A percentile compares a stretch with the other conserved stretches of the same genome.
phyloP scores from a whole-genome alignment of 2,329 filamentous ascomycete species.

The Fusarium sp. region DNA sequence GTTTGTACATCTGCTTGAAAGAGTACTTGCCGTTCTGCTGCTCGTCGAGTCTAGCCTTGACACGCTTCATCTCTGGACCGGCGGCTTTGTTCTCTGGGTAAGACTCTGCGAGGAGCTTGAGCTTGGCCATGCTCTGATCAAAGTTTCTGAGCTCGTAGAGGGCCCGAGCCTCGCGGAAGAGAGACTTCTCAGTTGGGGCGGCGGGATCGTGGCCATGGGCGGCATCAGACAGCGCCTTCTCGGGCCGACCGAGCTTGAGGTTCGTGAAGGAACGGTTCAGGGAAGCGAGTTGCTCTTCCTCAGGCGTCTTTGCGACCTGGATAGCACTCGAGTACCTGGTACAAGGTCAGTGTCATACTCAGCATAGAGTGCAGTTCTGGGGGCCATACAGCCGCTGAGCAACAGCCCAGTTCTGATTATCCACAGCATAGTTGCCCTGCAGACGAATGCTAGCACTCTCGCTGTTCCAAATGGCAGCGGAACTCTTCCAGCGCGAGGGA shows the following conservation, averaged over 20 bases:
- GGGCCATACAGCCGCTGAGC: conserved; percentile 47
- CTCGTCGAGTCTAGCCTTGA: conserved; percentile 49
- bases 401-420: conserved; percentile 39
- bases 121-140: conserved; percentile 47
- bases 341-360: not conserved
- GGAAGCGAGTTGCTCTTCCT: conserved; percentile 48
- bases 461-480: not conserved
- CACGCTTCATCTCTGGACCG: conserved; percentile 43
- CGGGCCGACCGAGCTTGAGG: conserved; percentile 43
- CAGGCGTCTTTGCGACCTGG: not conserved
- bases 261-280: conserved; percentile 51
- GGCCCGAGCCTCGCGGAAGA: conserved; percentile 57
- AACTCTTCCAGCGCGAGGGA: conserved; percentile 50
- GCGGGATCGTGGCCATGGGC: conserved; percentile 13
- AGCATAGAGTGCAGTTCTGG: not conserved
- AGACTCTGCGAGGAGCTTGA: conserved; percentile 44
- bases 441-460: conserved; percentile 26
- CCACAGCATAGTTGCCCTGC: conserved; percentile 50
- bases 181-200: conserved; percentile 52
- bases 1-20: conserved; percentile 50
- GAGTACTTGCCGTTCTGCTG: conserved; percentile 52
- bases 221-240: conserved; percentile 47
- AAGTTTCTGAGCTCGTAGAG: conserved; percentile 56
- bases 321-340: conserved; percentile 12
- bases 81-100: conserved; percentile 50